phyloP scores from a whole-genome alignment of 1,284 basidiomycete genomes.

The Irpex sp. region DNA sequence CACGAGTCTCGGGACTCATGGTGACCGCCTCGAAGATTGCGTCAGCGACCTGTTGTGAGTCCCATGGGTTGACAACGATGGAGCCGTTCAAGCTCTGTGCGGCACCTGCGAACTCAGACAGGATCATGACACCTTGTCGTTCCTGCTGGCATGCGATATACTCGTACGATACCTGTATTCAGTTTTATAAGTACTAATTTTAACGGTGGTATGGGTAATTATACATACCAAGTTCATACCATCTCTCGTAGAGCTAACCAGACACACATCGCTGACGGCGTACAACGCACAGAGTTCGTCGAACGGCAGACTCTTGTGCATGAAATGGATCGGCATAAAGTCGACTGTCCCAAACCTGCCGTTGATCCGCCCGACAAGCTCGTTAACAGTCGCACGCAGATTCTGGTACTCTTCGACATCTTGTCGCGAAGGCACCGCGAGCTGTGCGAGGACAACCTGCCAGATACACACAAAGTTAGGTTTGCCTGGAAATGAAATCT shows the following conservation, averaged over 20 bases:
- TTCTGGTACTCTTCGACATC: constrained; percentile 99
- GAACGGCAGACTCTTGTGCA: constrained; percentile 93
- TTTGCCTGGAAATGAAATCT: constrained; percentile 4
- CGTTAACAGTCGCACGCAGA: constrained; percentile 93
- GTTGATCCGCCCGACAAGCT: constrained; percentile 97
- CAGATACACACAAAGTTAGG: neutral
- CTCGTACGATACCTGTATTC: constrained; percentile 93
- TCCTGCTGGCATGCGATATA: constrained; percentile 96
- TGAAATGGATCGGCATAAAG: constrained; percentile 99
- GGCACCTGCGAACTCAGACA: constrained; percentile 97
- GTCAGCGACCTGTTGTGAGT: constrained; percentile 92
- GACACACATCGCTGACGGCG: constrained; percentile 93
- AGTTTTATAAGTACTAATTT: neutral
- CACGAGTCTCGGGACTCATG: constrained; percentile 77
- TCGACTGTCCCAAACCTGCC: constrained; percentile 98
- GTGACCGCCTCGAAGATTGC: constrained; percentile 94
- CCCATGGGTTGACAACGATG: constrained; percentile 95
- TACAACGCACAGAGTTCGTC: constrained; percentile 97
- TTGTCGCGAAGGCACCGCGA: constrained; percentile 95
- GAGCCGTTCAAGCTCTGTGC: constrained; percentile 94
- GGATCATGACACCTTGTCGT: constrained; percentile 93
- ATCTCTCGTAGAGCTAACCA: constrained; percentile 93
- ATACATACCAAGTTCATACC: constrained; percentile 94
- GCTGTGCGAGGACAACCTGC: constrained; percentile 93
- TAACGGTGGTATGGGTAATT: neutral